A percentile compares a stretch with the other conserved stretches of the same genome.
phyloP scores from a whole-genome alignment of 768 basidiomycete genomes.

The Mrakia gelida region DNA sequence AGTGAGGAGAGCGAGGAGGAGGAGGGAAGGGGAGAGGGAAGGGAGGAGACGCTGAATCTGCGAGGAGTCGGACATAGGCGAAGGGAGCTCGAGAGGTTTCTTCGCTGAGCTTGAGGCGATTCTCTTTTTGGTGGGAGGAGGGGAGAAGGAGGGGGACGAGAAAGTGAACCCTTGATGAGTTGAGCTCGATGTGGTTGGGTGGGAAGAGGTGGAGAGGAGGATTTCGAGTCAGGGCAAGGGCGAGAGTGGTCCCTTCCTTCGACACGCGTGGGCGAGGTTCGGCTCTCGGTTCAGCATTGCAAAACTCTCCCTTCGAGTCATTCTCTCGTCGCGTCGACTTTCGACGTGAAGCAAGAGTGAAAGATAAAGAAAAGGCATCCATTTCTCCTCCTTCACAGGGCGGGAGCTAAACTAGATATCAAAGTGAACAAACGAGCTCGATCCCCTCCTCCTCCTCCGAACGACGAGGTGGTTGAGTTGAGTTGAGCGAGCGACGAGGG shows the following conservation, averaged over 20 bases:
- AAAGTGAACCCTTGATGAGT: neutral
- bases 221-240: neutral
- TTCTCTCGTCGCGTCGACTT: no score
- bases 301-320: neutral
- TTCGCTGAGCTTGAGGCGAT: no score
- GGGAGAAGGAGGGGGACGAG: no score
- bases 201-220: neutral
- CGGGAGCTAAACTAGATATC: no score
- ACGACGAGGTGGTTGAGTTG: neutral
- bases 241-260: no score
- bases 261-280: neutral
- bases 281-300: neutral
- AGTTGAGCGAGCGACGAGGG: no score
- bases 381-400: no score
- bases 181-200: neutral
- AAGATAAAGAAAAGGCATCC: no score
- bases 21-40: constrained; percentile 15
- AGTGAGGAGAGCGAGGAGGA: constrained; percentile 5
- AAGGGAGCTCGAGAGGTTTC: neutral
- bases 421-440: no score
- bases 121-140: no score
- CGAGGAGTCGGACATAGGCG: neutral
- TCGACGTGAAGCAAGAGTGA: no score
- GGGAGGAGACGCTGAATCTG: neutral
- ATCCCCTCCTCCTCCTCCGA: neutral